Percentiles rank a stretch among this genome's conserved stretches.
Evolutionary conservation across 768 basidiomycete genomes (phyloP).

Genomic region (Tulasnella sp.): DNA sequence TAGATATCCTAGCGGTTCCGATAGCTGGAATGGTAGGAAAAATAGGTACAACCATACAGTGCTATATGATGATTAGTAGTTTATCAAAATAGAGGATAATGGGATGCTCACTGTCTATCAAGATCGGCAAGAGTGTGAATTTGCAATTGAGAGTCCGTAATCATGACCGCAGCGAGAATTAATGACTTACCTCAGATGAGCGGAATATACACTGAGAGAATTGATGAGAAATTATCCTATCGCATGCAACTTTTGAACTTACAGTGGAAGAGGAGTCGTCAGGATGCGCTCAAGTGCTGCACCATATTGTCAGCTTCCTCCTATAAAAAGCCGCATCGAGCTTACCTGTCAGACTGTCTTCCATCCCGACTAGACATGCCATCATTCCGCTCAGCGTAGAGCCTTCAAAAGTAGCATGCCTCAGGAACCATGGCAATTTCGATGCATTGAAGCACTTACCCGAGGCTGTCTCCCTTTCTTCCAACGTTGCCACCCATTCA

Average conservation of each 20-base stretch:
- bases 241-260: constrained; percentile 22
- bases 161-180: constrained; percentile 18
- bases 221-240: constrained; percentile 1
- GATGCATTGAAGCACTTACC: background rate
- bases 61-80: constrained; percentile 20
- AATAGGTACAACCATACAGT: constrained; percentile 64
- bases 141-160: too few relatives aligned
- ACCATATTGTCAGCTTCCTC: background rate
- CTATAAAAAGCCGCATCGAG: background rate
- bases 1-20: constrained; percentile 47
- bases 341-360: constrained; percentile 11
- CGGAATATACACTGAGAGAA: constrained; percentile 41
- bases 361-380: constrained; percentile 2
- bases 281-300: constrained; percentile 47
- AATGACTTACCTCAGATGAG: constrained; percentile 39
- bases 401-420: background rate
- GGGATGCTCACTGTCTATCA: constrained; percentile 18
- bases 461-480: constrained; percentile 4
- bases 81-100: background rate
- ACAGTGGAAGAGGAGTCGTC: constrained; percentile 56
- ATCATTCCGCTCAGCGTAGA: constrained; percentile 8
- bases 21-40: constrained; percentile 65
- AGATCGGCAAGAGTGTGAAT: constrained; percentile 18
- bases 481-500: constrained; percentile 10
- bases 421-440: background rate